Percentiles rank a stretch among this genome's conserved stretches.
Conservation (phyloP, 2,329 filamentous ascomycete genomes). For the Juglanconis sp. region DNA sequence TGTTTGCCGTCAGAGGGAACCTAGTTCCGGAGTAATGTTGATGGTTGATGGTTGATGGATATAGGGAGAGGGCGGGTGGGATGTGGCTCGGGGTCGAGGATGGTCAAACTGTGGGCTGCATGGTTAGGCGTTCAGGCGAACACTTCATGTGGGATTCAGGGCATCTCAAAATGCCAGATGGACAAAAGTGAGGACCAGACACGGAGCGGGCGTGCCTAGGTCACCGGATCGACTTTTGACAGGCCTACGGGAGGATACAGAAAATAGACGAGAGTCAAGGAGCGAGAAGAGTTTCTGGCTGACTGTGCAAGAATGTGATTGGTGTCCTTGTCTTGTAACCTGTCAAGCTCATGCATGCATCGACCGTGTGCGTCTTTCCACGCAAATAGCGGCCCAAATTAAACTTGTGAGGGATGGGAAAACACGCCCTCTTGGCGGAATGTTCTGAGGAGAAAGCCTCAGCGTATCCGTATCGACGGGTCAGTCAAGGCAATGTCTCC, state of each 20-base stretch:
- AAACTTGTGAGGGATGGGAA: too few species aligned
- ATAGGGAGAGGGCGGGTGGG: neutral
- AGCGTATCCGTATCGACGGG: too few species aligned
- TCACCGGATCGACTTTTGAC: neutral
- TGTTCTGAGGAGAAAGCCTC: too few species aligned
- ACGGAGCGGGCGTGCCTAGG: neutral
- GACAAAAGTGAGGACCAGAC: neutral
- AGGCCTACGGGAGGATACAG: neutral
- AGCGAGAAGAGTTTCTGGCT: neutral
- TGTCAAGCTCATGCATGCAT: too few species aligned
- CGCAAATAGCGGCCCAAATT: too few species aligned
- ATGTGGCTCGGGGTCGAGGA: neutral
- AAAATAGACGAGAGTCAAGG: neutral
- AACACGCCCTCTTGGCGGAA: too few species aligned
- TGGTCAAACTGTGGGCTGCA: slow-evolving; percentile 11
- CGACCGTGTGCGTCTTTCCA: too few species aligned
- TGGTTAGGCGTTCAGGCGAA: slow-evolving; percentile 14
- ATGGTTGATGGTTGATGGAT: neutral
- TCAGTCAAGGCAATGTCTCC: too few species aligned
- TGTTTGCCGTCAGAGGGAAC: slow-evolving; percentile 88
- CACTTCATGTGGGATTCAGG: neutral
- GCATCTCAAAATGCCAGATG: neutral
- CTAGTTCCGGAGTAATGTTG: slow-evolving; percentile 51
- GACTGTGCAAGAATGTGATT: too few species aligned
- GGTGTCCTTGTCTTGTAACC: too few species aligned